These are phyloP conservation scores for Fusarium euwallaceae DNA, from an alignment of 2,329 filamentous ascomycete species.

Conservation along the genomic window DNA sequence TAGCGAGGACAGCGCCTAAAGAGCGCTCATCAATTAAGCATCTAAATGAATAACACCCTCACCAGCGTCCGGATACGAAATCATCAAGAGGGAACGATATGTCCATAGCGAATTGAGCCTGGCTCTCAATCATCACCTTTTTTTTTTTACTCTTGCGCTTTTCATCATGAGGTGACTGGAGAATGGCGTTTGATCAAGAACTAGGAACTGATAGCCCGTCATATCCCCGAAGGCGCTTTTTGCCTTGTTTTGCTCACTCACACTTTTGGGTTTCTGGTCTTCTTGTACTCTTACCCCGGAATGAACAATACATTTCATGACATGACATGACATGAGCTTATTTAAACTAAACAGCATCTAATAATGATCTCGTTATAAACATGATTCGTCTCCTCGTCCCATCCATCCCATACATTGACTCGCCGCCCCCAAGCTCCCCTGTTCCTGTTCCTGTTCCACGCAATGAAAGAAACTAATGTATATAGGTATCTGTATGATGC, in stretches of 20 bases:
- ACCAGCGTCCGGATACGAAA: slow-evolving; percentile 1
- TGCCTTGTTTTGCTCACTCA: neutral
- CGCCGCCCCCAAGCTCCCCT: neutral
- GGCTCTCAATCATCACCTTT: slow-evolving; percentile 8
- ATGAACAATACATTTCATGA: neutral
- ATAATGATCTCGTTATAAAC: neutral
- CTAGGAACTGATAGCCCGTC: neutral
- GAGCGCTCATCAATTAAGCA: neutral
- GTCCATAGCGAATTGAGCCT: slow-evolving; percentile 27
- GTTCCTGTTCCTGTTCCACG: neutral
- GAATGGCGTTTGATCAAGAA: slow-evolving; percentile 32
- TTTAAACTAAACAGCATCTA: neutral
- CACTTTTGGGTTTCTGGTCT: slow-evolving; percentile 6
- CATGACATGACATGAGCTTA: neutral
- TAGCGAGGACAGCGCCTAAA: neutral
- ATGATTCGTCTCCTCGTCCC: slow-evolving; percentile 7
- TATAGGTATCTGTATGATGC: slow-evolving; percentile 30
- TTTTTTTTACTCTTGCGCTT: slow-evolving; percentile 2
- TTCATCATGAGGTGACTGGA: slow-evolving; percentile 22
- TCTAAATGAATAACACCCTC: neutral
- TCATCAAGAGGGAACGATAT: slow-evolving; percentile 20
- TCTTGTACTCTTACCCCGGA: slow-evolving; percentile 9
- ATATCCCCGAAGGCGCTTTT: neutral
- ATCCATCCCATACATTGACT: neutral
- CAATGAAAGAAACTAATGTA: slow-evolving; percentile 4